Base-by-base conservation (phyloP, 306 rosid genomes). In the Sechiopsis laciniata region DNA sequence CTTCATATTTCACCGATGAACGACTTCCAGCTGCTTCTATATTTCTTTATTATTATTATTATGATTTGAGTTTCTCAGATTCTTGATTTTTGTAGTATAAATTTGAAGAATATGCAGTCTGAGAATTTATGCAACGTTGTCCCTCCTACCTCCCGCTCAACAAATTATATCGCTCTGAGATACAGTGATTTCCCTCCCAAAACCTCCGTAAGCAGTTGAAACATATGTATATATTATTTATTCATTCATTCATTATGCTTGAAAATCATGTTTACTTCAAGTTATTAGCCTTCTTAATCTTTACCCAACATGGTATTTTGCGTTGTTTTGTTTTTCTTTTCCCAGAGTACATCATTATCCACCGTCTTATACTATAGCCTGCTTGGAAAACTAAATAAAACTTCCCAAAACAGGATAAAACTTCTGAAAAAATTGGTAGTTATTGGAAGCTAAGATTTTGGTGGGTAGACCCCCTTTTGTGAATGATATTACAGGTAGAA, bases 11-110 rank as follows among this genome's bases (percentile, higher is more conserved):
- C 59, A 57, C 35, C 55, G 73, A 19, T 57, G 69, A 50, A 45
- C 53, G 22, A 10, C 73, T 76, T 70, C 72, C 53, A 55, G 69
- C 54, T 15, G 74, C 57, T 46, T 72, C 74, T 68, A 70, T 74
- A 71, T 37, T 67, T 54, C 3, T 84, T 40, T 40, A 40, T 7
- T 40, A 40, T 40, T 40, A 40, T 40, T 40, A 5, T 21, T 57
- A 72, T 88, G 79, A 84, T 83, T 82, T 84, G 83, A 83, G 78
- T 83, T 81, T 90, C 95, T 87, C 88, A 82, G 88, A 87, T 88
- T 90, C 87, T 65, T 87, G 75, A 80, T 90, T 90, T 90, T 94
- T 87, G 91, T 96, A 94, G 97, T 85, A 87, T 94, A 79, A 94
- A 94, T 81, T 81, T 94, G 90, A 94, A 89, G 89, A 91, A 83